These are phyloP conservation scores for Xylariaceae sp. DNA, from an alignment of 2,329 filamentous ascomycete genomes.

Conservation along the genomic window DNA sequence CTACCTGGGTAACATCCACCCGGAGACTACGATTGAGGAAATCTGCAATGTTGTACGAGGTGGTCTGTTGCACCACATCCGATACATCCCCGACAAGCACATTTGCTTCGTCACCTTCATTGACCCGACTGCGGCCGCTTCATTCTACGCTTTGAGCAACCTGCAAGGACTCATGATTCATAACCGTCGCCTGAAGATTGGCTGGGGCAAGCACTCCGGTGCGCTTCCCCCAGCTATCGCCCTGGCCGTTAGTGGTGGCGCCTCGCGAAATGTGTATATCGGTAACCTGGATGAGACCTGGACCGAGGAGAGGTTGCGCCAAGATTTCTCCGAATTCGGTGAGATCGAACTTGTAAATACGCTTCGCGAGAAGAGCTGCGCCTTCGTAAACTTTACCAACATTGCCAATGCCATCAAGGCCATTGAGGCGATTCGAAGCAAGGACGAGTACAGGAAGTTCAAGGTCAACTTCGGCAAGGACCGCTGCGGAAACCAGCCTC, in stretches of 20 bases:
- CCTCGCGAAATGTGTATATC: slow-evolving; percentile 97
- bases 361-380: slow-evolving; percentile 96
- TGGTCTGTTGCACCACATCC: slow-evolving; percentile 93
- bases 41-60: slow-evolving; percentile 98
- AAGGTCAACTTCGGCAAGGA: slow-evolving; percentile 99
- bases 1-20: slow-evolving; percentile 97
- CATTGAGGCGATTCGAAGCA: slow-evolving; percentile 90
- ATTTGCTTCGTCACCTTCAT: slow-evolving; percentile 99
- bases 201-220: slow-evolving; percentile 98
- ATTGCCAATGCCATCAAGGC: slow-evolving; percentile 99
- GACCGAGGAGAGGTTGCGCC: slow-evolving; percentile 91
- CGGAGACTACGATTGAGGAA: slow-evolving; percentile 97
- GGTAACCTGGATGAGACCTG: slow-evolving; percentile 96
- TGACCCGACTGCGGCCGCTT: slow-evolving; percentile 93
- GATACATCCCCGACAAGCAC: slow-evolving; percentile 99
- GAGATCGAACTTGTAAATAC: slow-evolving; percentile 98
- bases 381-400: slow-evolving; percentile 99
- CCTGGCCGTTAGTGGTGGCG: slow-evolving; percentile 90
- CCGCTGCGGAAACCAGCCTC: slow-evolving; percentile 90
- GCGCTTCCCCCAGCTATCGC: slow-evolving; percentile 94
- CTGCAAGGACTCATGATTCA: slow-evolving; percentile 98
- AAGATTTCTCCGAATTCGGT: slow-evolving; percentile 95
- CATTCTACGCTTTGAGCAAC: slow-evolving; percentile 97
- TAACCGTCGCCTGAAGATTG: slow-evolving; percentile 95
- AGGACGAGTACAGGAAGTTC: slow-evolving; percentile 96